Evolutionary conservation across 2,329 filamentous ascomycete species (phyloP).

Genomic region (Sporothrix brunneoviolacea): DNA sequence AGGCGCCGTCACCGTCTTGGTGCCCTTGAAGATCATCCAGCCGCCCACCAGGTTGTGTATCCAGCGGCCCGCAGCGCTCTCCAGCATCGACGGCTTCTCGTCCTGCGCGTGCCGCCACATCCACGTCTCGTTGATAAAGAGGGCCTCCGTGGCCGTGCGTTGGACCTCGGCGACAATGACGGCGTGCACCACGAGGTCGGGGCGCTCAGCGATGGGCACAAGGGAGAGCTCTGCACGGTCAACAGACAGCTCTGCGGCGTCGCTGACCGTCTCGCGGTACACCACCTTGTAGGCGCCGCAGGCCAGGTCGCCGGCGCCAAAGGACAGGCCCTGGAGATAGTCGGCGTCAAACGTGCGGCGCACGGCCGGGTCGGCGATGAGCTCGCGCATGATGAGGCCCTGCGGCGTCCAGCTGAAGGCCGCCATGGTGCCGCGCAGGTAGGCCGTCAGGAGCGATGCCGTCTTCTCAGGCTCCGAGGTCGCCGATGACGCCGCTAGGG

Average conservation of each 20-base stretch:
- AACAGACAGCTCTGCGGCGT: not conserved
- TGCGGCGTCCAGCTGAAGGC: slow-evolving; percentile 30
- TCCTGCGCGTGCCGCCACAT: slow-evolving; percentile 27
- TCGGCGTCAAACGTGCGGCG: slow-evolving; percentile 22
- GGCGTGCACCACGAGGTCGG: slow-evolving; percentile 21
- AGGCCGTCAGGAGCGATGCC: slow-evolving; percentile 22
- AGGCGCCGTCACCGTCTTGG: slow-evolving; percentile 3
- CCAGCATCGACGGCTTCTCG: slow-evolving; percentile 26
- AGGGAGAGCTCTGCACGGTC: slow-evolving; percentile 26
- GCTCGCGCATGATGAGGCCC: slow-evolving; percentile 24
- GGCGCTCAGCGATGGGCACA: slow-evolving; percentile 22
- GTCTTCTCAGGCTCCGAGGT: not conserved
- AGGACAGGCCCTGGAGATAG: slow-evolving; percentile 21
- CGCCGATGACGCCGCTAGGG: slow-evolving; percentile 1
- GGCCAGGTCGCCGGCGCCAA: slow-evolving; percentile 24
- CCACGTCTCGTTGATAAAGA: slow-evolving; percentile 35
- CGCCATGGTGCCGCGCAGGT: slow-evolving; percentile 24
- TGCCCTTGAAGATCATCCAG: slow-evolving; percentile 16
- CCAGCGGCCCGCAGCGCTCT: slow-evolving; percentile 25
- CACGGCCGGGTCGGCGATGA: slow-evolving; percentile 18
- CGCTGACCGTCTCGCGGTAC: slow-evolving; percentile 18
- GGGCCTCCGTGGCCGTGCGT: slow-evolving; percentile 14
- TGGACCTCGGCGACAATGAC: slow-evolving; percentile 23
- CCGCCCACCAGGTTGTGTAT: slow-evolving; percentile 22
- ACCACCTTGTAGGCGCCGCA: slow-evolving; percentile 28